A percentile compares a stretch with the other conserved stretches of the same genome.
These are phyloP conservation scores for Stentor coeruleus DNA, from an alignment of 73 alveolate species.

Conservation along the genomic window DNA sequence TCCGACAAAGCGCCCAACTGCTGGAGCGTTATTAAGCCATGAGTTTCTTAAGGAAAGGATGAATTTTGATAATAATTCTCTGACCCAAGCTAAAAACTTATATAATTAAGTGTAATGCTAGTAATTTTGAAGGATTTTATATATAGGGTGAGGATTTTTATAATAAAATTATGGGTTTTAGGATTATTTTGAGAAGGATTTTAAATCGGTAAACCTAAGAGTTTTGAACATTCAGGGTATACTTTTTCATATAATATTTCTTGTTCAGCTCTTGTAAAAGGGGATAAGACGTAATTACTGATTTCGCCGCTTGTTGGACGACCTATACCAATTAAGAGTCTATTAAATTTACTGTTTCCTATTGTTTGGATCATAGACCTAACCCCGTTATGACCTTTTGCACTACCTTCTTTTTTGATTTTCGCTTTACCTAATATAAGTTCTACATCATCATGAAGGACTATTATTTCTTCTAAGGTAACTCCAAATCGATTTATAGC, in stretches of 20 bases:
- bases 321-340: conserved; percentile 9
- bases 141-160: no score
- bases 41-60: no score
- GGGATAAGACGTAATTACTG: not conserved
- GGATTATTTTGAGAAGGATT: no score
- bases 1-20: no score
- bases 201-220: no score
- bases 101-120: no score
- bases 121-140: no score
- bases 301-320: not conserved
- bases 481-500: not conserved
- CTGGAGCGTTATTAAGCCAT: no score
- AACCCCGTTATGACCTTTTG: conserved; percentile 23
- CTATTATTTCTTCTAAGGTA: not conserved
- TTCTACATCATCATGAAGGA: conserved; percentile 9
- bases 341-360: not conserved
- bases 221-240: no score
- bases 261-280: not conserved
- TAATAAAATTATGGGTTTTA: no score
- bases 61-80: no score
- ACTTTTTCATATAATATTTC: not conserved
- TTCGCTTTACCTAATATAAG: conserved; percentile 1
- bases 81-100: no score
- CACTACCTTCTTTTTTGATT: not conserved
- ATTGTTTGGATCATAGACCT: not conserved